Conservation (phyloP, 768 basidiomycete genomes). For the Mycena vitilis region DNA sequence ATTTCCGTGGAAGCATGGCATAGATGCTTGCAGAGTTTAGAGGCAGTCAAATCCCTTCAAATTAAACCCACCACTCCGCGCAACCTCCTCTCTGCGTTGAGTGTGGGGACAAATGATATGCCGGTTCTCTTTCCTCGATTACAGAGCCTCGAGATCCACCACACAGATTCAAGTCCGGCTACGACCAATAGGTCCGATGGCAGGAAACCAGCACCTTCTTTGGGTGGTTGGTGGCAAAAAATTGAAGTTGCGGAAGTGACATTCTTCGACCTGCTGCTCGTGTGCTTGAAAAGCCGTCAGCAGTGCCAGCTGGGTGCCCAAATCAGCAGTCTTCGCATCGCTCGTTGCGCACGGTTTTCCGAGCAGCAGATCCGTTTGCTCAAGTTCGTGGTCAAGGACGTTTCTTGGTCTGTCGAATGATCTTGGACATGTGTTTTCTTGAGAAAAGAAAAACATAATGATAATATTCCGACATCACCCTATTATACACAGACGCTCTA, state of each 20-base stretch:
- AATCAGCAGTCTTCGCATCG: conserved; percentile 9
- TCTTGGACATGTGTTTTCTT: neutral
- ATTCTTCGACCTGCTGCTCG: conserved; percentile 9
- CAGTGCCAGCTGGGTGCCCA: neutral
- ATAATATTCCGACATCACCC: conserved; percentile 1
- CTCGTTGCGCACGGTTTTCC: neutral
- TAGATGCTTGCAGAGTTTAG: conserved; percentile 7
- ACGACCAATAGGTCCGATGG: neutral
- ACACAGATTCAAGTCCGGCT: neutral
- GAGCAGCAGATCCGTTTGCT: neutral
- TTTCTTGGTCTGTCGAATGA: conserved; percentile 1
- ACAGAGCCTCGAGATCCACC: conserved; percentile 15
- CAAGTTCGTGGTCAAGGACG: conserved; percentile 1
- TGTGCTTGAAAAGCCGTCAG: conserved; percentile 14
- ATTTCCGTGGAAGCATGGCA: conserved; percentile 13
- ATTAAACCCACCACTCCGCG: conserved; percentile 15
- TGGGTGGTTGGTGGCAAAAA: conserved; percentile 23
- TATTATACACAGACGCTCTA: conserved; percentile 28
- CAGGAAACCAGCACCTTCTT: neutral
- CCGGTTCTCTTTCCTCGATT: conserved; percentile 16
- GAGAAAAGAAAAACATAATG: conserved; percentile 18
- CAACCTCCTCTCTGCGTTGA: conserved; percentile 16
- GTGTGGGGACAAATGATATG: neutral
- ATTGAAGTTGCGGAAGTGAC: conserved; percentile 2
- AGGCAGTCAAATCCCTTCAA: conserved; percentile 6